These are phyloP conservation scores for Papiliotrema terrestris DNA, from an alignment of 1,284 basidiomycete genomes.

Conservation along the genomic window DNA sequence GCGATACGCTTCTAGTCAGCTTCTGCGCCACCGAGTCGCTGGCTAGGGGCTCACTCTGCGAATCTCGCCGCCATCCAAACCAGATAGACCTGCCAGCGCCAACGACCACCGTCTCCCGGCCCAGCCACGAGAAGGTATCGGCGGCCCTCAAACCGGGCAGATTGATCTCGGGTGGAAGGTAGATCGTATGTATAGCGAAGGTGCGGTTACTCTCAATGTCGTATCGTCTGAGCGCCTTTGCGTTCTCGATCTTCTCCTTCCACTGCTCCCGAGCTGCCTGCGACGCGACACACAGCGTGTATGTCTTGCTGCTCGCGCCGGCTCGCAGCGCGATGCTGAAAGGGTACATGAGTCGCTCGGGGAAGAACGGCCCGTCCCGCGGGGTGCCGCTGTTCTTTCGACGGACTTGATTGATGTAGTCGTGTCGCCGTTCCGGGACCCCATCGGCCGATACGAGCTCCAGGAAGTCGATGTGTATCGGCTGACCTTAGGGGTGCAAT, in stretches of 20 bases:
- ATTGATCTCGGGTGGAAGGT: conserved; percentile 15
- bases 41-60: conserved; percentile 11
- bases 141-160: conserved; percentile 18
- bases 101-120: conserved; percentile 26
- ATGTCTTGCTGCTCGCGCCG: conserved; percentile 16
- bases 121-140: conserved; percentile 31
- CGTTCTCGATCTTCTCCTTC: conserved; percentile 33
- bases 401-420: conserved; percentile 21
- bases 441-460: conserved; percentile 22
- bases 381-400: conserved; percentile 1
- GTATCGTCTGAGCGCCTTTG: conserved; percentile 29
- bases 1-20: conserved; percentile 21
- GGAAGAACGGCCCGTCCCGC: conserved; percentile 15
- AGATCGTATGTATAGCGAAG: conserved; percentile 27
- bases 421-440: conserved; percentile 30
- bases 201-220: conserved; percentile 36
- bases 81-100: conserved; percentile 23
- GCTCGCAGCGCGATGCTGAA: conserved; percentile 26
- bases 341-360: conserved; percentile 36
- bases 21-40: neutral
- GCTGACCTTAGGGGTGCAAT: conserved; percentile 15
- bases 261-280: conserved; percentile 22
- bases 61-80: conserved; percentile 34
- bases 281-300: conserved; percentile 30
- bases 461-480: conserved; percentile 38